These are phyloP conservation scores for Holtermannia corniformis DNA, from an alignment of 768 basidiomycete species.

Conservation along the genomic window DNA sequence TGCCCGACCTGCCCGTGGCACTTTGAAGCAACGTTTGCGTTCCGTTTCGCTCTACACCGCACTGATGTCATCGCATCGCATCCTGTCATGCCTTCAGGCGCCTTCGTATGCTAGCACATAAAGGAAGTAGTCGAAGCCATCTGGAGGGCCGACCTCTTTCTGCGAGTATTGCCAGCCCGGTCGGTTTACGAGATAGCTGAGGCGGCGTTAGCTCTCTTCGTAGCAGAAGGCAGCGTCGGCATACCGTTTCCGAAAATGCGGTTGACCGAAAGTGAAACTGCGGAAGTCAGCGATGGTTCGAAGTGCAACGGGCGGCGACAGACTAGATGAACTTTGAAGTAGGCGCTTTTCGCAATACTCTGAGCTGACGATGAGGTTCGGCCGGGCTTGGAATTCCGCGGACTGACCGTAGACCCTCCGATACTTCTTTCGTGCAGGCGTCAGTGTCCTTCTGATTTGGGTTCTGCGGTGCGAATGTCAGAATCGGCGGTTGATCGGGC, in stretches of 20 bases:
- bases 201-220: neutral
- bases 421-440: slow-evolving; percentile 33
- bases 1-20: too few species aligned
- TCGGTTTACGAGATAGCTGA: slow-evolving; percentile 30
- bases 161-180: slow-evolving; percentile 23
- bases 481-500: neutral
- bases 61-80: too few species aligned
- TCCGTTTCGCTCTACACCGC: too few species aligned
- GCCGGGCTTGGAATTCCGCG: neutral
- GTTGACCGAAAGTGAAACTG: slow-evolving; percentile 41
- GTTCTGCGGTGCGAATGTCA: slow-evolving; percentile 20
- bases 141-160: slow-evolving; percentile 35
- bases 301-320: slow-evolving; percentile 9
- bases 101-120: slow-evolving; percentile 28
- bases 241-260: slow-evolving; percentile 40
- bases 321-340: slow-evolving; percentile 39
- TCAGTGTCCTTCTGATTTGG: slow-evolving; percentile 38
- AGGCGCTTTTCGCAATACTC: slow-evolving; percentile 29
- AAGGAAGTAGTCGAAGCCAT: slow-evolving; percentile 40
- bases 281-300: neutral
- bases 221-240: too few species aligned
- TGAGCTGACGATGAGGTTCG: slow-evolving; percentile 3
- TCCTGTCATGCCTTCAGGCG: too few species aligned
- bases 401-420: slow-evolving; percentile 33
- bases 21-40: too few species aligned